phyloP scores from a whole-genome alignment of 148 eudicot genomes.

The Rhododendron ferrugineum region DNA sequence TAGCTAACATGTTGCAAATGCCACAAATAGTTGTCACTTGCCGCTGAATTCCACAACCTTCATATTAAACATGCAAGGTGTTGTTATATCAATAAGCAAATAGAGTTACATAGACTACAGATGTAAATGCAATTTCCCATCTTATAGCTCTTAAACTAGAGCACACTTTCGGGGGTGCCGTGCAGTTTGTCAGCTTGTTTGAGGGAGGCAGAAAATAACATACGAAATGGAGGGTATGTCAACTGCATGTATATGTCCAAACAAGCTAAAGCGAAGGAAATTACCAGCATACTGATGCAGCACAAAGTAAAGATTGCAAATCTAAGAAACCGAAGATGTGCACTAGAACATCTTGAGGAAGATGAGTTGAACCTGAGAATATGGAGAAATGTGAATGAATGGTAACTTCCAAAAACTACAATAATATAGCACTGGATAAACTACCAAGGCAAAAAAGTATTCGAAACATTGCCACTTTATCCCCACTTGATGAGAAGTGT shows the following conservation, averaged over 20 bases:
- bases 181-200: neutral
- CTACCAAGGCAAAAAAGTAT: neutral
- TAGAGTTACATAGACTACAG: neutral
- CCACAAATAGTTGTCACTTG: constrained; percentile 70
- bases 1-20: constrained; percentile 32
- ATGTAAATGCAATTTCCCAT: neutral
- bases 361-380: constrained; percentile 35
- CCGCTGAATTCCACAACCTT: constrained; percentile 80
- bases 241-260: neutral
- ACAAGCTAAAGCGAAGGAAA: neutral
- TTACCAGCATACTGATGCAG: constrained; percentile 81
- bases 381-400: neutral
- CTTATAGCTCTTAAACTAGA: neutral
- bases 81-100: neutral
- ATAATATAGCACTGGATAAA: neutral
- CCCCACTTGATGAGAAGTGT: neutral
- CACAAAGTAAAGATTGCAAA: constrained; percentile 55
- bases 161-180: neutral
- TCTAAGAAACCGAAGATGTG: constrained; percentile 79
- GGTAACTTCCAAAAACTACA: neutral
- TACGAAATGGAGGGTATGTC: neutral
- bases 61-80: constrained; percentile 16
- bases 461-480: neutral
- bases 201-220: neutral
- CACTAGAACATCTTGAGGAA: constrained; percentile 74